Conservation (phyloP, 129 eudicot genomes). For the Oenanthe sinensis region DNA sequence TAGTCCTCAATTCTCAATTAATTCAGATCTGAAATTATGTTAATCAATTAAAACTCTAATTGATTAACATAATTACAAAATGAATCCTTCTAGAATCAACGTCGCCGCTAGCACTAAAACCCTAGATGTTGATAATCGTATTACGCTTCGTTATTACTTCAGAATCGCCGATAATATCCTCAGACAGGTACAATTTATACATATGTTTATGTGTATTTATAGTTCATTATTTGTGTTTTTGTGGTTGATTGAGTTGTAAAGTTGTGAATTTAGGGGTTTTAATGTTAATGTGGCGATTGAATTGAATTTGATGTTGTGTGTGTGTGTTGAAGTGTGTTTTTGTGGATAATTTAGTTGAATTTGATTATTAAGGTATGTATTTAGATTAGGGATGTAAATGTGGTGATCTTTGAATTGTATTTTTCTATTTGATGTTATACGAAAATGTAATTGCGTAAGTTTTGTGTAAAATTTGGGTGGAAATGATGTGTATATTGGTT, state of each 20-base stretch:
- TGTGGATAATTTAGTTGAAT: background rate
- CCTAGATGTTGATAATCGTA: constrained; percentile 71
- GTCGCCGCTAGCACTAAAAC: constrained; percentile 57
- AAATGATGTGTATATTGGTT: background rate
- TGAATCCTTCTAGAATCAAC: constrained; percentile 50
- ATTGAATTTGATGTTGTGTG: background rate
- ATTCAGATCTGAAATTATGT: background rate
- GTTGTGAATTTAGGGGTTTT: background rate
- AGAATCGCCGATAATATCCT: constrained; percentile 88
- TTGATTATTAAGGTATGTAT: background rate
- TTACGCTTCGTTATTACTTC: constrained; percentile 56
- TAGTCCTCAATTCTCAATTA: background rate
- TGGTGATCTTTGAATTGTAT: background rate
- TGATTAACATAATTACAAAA: background rate
- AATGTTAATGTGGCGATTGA: background rate
- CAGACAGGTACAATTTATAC: constrained; percentile 44
- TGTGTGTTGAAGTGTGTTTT: background rate
- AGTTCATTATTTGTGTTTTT: background rate
- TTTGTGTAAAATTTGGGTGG: background rate
- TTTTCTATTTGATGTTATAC: background rate
- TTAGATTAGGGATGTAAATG: background rate
- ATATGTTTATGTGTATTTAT: background rate
- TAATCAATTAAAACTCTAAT: background rate
- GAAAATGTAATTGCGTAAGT: background rate
- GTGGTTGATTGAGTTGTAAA: background rate